These are phyloP conservation scores for Aspergillus sclerotialis DNA, from an alignment of 2,329 filamentous ascomycete species.

Conservation along the genomic window DNA sequence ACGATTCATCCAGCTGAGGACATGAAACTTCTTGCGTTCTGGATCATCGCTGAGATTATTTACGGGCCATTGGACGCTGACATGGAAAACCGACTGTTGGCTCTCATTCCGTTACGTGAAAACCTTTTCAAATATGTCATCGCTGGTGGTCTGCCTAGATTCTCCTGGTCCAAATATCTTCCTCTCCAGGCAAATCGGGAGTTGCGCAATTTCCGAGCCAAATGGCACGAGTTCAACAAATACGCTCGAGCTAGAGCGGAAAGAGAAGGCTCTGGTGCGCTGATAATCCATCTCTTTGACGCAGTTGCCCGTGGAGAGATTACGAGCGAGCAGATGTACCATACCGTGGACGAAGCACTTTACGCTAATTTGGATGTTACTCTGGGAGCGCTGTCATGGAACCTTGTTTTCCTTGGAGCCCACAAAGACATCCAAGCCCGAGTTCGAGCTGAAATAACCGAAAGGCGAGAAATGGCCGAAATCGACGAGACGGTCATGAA, in stretches of 20 bases:
- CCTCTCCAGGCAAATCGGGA: conserved; percentile 14
- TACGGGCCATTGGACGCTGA: conserved; percentile 27
- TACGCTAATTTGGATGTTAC: conserved; percentile 46
- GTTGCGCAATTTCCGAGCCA: conserved; percentile 21
- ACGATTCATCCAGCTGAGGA: conserved; percentile 20
- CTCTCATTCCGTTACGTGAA: conserved; percentile 19
- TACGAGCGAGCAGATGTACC: conserved; percentile 24
- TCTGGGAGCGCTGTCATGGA: conserved; percentile 37
- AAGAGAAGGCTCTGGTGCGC: conserved; percentile 1
- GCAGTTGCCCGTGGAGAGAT: conserved; percentile 14
- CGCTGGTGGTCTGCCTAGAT: conserved; percentile 27
- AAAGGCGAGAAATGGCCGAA: background rate
- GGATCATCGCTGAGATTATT: conserved; percentile 30
- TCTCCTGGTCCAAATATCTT: conserved; percentile 11
- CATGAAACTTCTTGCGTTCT: conserved; percentile 32
- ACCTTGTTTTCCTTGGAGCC: conserved; percentile 36
- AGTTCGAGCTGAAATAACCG: conserved; percentile 13
- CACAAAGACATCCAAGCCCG: conserved; percentile 24
- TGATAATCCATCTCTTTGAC: conserved; percentile 6
- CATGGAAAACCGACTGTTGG: conserved; percentile 16
- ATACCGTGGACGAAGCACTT: conserved; percentile 42
- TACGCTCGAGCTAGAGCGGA: conserved; percentile 2
- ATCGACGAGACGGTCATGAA: conserved; percentile 13
- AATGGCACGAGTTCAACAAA: conserved; percentile 32
- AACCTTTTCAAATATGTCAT: conserved; percentile 27